Evolutionary conservation across 169 alveolate genomes (phyloP), one percentile per base, ranked within the genome.

Genomic region (Plasmodium malariae): DNA sequence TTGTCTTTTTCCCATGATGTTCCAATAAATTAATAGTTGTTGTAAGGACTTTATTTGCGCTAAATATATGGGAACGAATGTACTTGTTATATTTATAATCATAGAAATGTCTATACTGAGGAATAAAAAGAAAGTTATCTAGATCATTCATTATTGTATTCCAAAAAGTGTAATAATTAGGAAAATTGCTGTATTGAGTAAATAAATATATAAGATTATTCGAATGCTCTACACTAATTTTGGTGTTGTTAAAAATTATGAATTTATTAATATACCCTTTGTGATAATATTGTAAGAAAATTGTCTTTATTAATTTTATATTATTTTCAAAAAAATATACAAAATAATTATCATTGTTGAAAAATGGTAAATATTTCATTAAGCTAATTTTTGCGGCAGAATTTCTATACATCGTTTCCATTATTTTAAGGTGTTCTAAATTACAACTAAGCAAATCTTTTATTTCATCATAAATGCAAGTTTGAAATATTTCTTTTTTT

Each of bases 251-350:
- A 69, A 62, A 86, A 70, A 69, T 6, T 37, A 63, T 68, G 48
- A 14, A 11, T 36, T 17, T 86, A 32, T 86, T 40, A 3, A 73
- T 60, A 21, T 86, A 86, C 11, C 92, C 92, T 62, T 70, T 86
- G 21, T 86, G 87, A 59, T 86, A 86, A 86, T 86, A 86, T 49
- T 86, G 87, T 72, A 57, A 32, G 26, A 86, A 86, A 40, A 86
- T 70, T 34, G 76, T 70, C 57, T 68, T 86, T 26, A 86, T 32
- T 40, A 86, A 40, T 48, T 68, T 86, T 17, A 62, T 43, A 34
- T 86, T 86, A 36, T 55, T 86, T 70, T 86, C 92, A 69, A 86
- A 55, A 34, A 86, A 86, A 65, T 70, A 86, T 28, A 32, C 65
- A 70, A 86, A 54, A 86, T 86, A 65, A 19, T 70, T 14, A 30